Evolutionary conservation across 1,139 yeast genomes (phyloP).

Genomic region (Zygosaccharomyces pseudobailii): DNA sequence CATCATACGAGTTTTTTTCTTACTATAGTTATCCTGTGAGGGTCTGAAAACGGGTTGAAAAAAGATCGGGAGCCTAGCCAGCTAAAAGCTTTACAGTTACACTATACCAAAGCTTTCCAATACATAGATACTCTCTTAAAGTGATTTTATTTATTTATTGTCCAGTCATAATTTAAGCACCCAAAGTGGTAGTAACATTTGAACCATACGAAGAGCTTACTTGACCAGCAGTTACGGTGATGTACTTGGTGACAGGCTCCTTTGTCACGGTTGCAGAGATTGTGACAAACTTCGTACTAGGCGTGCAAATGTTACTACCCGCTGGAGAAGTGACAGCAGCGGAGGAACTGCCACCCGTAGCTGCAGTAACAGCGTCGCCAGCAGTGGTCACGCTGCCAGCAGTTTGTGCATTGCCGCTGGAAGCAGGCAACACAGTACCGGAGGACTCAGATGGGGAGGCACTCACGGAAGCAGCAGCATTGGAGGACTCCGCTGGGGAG

Average conservation of each 20-base stretch:
- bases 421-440: too few species aligned
- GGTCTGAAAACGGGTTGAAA: background rate
- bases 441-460: too few species aligned
- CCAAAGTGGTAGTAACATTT: conserved; percentile 1
- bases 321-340: conserved; percentile 1
- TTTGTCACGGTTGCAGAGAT: conserved; percentile 29
- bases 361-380: conserved; percentile 8
- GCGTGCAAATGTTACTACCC: background rate
- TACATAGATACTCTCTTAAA: background rate
- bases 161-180: background rate
- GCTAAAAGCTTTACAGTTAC: background rate
- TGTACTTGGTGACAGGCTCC: conserved; percentile 18
- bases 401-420: too few species aligned
- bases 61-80: background rate
- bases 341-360: conserved; percentile 8
- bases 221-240: conserved; percentile 21
- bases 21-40: too few species aligned
- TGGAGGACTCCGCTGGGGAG: too few species aligned
- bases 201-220: background rate
- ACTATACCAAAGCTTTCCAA: background rate
- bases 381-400: background rate
- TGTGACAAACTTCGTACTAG: conserved; percentile 11
- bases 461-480: conserved; percentile 7
- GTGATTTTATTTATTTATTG: background rate
- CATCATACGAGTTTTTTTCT: conserved; percentile 6